Evolutionary conservation across 148 eudicot species (phyloP).

Genomic region (Rhododendron griersonianum): DNA sequence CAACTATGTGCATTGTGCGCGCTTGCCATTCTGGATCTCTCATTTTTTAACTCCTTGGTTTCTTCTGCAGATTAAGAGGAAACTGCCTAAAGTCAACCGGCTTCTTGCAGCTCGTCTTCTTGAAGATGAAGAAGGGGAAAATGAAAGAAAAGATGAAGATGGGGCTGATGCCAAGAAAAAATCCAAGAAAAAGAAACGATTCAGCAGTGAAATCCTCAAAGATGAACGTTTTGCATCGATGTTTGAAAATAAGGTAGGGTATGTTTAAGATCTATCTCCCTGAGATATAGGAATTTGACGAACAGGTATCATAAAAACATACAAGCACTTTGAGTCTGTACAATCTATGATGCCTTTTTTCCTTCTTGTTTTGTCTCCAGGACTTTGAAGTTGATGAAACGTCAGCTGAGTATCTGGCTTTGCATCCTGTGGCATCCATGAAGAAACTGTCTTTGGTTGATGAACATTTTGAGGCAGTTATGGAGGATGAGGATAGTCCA

Average conservation of each 20-base stretch:
- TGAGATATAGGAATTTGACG: not conserved
- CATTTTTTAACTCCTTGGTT: not conserved
- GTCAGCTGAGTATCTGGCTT: conserved; percentile 52
- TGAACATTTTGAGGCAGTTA: conserved; percentile 76
- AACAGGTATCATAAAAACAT: too few relatives aligned
- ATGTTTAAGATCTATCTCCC: not conserved
- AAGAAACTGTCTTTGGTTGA: conserved; percentile 49
- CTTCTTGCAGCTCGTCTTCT: conserved; percentile 39
- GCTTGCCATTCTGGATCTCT: not conserved
- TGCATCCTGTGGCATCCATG: conserved; percentile 49
- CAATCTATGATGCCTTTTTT: not conserved
- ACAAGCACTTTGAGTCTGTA: not conserved
- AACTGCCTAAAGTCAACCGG: conserved; percentile 72
- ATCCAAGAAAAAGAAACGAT: conserved; percentile 68
- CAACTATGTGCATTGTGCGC: not conserved
- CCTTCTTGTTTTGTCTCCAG: conserved; percentile 21
- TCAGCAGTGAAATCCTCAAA: conserved; percentile 46
- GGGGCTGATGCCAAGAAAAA: conserved; percentile 45
- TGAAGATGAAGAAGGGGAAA: conserved; percentile 61
- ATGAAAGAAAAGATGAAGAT: conserved; percentile 40
- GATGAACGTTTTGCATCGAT: conserved; percentile 65
- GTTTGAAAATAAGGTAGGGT: conserved; percentile 61
- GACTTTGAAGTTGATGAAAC: conserved; percentile 50
- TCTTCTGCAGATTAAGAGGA: conserved; percentile 54
- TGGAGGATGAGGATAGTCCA: conserved; percentile 27